phyloP scores from a whole-genome alignment of 768 basidiomycete genomes.

The Cytidiella melzeri region DNA sequence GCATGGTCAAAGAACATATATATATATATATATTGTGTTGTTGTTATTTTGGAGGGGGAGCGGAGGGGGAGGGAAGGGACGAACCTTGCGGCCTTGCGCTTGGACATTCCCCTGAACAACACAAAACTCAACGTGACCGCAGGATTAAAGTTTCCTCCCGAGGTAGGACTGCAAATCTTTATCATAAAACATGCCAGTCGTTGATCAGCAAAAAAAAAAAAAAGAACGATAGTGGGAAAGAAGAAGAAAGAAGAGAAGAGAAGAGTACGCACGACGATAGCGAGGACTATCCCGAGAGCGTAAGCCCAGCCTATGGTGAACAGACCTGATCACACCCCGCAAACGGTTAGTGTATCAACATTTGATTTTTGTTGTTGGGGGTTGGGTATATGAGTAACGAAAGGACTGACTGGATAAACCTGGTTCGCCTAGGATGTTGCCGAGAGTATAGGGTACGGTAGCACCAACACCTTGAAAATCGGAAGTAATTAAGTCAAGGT shows the following conservation, averaged over 20 bases:
- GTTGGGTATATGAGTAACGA: neutral
- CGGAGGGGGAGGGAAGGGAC: neutral
- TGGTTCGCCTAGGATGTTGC: constrained; percentile 16
- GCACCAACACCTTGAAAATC: constrained; percentile 31
- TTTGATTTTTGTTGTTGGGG: too few species aligned
- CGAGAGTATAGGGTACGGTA: constrained; percentile 24
- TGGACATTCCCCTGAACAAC: constrained; percentile 52
- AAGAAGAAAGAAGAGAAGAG: too few species aligned
- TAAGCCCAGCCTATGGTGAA: constrained; percentile 32
- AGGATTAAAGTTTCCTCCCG: constrained; percentile 43
- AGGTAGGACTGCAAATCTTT: constrained; percentile 20
- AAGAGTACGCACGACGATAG: constrained; percentile 21
- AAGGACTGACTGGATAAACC: constrained; percentile 22
- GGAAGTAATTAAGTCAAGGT: too few species aligned
- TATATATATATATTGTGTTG: neutral
- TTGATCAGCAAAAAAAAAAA: too few species aligned
- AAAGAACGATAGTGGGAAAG: too few species aligned
- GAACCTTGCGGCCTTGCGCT: constrained; percentile 32
- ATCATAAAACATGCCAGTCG: too few species aligned
- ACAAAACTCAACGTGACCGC: constrained; percentile 48
- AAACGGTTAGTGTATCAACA: too few species aligned
- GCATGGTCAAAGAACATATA: too few species aligned
- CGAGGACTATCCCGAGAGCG: constrained; percentile 33
- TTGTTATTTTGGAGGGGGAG: neutral
- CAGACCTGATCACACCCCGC: constrained; percentile 17